Base-by-base conservation (phyloP, 139 green algal genomes). In the Coelastrella sp. region DNA sequence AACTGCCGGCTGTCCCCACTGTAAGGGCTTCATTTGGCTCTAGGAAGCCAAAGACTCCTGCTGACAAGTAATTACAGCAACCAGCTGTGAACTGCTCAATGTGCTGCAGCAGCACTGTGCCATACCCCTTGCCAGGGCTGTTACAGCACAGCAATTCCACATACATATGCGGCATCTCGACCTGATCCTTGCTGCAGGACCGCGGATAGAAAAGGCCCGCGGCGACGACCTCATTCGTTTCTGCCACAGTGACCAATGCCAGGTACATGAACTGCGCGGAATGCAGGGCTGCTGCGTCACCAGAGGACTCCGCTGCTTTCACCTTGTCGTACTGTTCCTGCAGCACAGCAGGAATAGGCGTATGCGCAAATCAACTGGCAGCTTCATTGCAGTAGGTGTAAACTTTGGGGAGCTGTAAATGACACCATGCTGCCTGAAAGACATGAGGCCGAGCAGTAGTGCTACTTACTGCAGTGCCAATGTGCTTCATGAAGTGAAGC, bases 191-290 rank as follows among this genome's bases (percentile, higher is more conserved):
- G 85, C 85, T 90, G 58, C 58, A 73, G 3, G 19, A 23, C 4
- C 90, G 79, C 0, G 86, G 86, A 16, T 93, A 89, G 20, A 93
- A 91, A 0, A 93, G 68, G 11, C 79, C 90, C 6, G 59, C 90
- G 19, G 86, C 86, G 47, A 93, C 79, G 0, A 93, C 47, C 19
- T 23, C 0, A 1, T 80, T 84, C 5, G 6, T 82, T 6, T 20
- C 54, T 7, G 56, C 32, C 6, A 86, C 19, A 5, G 58, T 58
- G 32, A 77, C 6, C 0, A 59, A 58, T 6, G 32, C 32, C 5
- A 90, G 73, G 73, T 77, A 83, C 56, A 83, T 58, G 47, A 77
- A 90, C 7, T 32, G 8, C 59, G 90, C 90, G 32, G 58, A 32
- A 7, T 61, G 57, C 19, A 92, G 60, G 14, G 20, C 14, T 4